Base-by-base conservation (phyloP, 805 yeast genomes). In the Starmerella roubikii region DNA sequence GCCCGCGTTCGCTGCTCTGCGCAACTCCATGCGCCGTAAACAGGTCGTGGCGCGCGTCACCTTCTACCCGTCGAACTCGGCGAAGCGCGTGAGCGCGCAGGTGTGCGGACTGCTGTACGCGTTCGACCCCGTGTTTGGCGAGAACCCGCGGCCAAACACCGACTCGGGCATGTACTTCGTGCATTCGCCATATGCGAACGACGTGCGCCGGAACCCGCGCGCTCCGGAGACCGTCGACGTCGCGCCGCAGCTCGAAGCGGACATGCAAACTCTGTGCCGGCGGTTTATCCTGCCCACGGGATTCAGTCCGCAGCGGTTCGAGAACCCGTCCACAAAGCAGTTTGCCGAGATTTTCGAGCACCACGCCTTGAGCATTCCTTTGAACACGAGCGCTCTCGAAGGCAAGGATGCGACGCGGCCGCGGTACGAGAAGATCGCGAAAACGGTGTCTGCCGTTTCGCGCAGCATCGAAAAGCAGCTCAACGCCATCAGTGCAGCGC, bases 141-240 rank as follows among this genome's bases (percentile, higher is more conserved):
- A 35, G 2, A 24, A 18, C 6, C 33, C 33, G 15, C 8, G 7
- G 2, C 47, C 47, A 2, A 28, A 9, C 6, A 15, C 44, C 1
- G 18, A 22, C 0, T 74, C 79, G 40, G 95, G 95, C 0, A 71
- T 88, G 45, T 74, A 77, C 35, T 55, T 85, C 40, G 66, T 79
- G 8, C 65, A 68, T 23, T 49, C 81, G 18, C 95, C 97, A 1
- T 79, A 71, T 64, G 58, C 72, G 13, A 93, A 84, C 48, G 88
- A 83, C 54, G 57, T 84, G 3, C 64, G 96, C 37, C 65, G 69
- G 25, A 56, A 73, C 3, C 95, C 96, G n/a, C n/a, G n/a, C n/a
- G n/a, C n/a, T n/a, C n/a, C n/a, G n/a, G n/a, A n/a, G n/a, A n/a
- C n/a, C n/a, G n/a, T n/a, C 38, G 47, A 40, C 38, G 54, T 56